These are phyloP conservation scores for Penicillium taxi DNA, from an alignment of 495 filamentous ascomycete species.

Conservation along the genomic window DNA sequence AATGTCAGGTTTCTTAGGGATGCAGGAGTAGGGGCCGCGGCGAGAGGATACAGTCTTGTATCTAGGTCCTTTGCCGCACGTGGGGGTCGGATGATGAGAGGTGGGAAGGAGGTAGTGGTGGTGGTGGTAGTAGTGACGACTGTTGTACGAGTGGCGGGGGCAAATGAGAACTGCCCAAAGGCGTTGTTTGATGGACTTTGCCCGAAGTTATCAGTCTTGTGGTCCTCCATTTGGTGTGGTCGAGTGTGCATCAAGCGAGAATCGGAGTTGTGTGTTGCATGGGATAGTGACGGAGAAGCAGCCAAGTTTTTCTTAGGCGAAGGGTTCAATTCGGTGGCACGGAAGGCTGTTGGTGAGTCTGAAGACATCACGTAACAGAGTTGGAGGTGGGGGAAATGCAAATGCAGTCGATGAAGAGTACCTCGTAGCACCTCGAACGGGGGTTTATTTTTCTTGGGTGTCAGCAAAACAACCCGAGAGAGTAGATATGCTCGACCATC, in stretches of 20 bases:
- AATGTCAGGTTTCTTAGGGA: conserved; percentile 67
- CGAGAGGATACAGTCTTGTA: conserved; percentile 83
- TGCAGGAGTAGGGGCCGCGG: conserved; percentile 67
- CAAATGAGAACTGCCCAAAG: conserved; percentile 61
- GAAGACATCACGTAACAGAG: conserved; percentile 15
- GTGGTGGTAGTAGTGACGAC: conserved; percentile 91
- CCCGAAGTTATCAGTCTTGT: conserved; percentile 12
- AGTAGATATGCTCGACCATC: conserved; percentile 23
- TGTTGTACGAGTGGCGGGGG: conserved; percentile 64
- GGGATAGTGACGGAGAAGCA: conserved; percentile 6
- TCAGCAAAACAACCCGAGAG: conserved; percentile 19
- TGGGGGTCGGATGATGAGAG: conserved; percentile 68
- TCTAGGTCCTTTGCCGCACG: conserved; percentile 68
- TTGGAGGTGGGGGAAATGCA: conserved; percentile 6
- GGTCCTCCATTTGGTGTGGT: conserved; percentile 29
- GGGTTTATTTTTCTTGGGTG: conserved; percentile 1
- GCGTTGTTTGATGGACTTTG: conserved; percentile 23
- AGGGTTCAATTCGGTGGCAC: conserved; percentile 10
- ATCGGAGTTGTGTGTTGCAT: conserved; percentile 8
- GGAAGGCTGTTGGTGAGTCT: conserved; percentile 10
- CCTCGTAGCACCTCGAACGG: conserved; percentile 1
- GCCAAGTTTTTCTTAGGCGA: conserved; percentile 18
- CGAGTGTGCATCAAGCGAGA: conserved; percentile 11
- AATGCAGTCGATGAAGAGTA: conserved; percentile 5
- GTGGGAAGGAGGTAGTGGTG: conserved; percentile 82